Evolutionary conservation across 78 protist species (phyloP).

Genomic region (Monosiga brevicollis): DNA sequence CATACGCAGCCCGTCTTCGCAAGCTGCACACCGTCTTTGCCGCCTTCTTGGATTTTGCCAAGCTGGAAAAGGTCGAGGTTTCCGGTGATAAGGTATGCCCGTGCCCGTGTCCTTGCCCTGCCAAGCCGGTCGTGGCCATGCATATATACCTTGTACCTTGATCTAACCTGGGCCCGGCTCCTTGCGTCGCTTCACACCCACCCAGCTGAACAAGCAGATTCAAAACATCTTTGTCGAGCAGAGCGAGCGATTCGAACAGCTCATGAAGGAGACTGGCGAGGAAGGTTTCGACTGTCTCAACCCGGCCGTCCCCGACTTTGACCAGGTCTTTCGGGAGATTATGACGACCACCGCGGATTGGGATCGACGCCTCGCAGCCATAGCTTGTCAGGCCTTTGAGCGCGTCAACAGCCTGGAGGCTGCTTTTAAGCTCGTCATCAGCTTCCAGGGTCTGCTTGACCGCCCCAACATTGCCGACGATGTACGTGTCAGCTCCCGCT

Average conservation of each 20-base stretch:
- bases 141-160: too few species aligned
- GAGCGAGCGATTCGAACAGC: neutral
- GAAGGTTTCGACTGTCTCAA: constrained; percentile 23
- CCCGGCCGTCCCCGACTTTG: constrained; percentile 17
- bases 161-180: neutral
- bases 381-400: neutral
- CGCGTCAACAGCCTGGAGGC: neutral
- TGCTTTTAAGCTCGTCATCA: constrained; percentile 23
- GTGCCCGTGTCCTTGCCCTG: neutral
- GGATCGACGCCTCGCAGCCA: constrained; percentile 19
- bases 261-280: neutral
- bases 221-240: constrained; percentile 22
- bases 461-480: constrained; percentile 16
- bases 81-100: constrained; percentile 55
- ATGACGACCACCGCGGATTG: neutral
- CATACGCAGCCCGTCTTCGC: constrained; percentile 41
- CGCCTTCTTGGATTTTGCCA: constrained; percentile 25
- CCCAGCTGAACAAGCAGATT: constrained; percentile 6
- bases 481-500: too few species aligned
- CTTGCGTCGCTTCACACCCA: neutral
- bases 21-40: constrained; percentile 35
- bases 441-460: constrained; percentile 15
- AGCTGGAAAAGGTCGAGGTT: constrained; percentile 48
- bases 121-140: too few species aligned
- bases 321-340: neutral